Conservation (phyloP, 192 early-diverging fungal genomes). For the Thoreauomyces humboldtii region DNA sequence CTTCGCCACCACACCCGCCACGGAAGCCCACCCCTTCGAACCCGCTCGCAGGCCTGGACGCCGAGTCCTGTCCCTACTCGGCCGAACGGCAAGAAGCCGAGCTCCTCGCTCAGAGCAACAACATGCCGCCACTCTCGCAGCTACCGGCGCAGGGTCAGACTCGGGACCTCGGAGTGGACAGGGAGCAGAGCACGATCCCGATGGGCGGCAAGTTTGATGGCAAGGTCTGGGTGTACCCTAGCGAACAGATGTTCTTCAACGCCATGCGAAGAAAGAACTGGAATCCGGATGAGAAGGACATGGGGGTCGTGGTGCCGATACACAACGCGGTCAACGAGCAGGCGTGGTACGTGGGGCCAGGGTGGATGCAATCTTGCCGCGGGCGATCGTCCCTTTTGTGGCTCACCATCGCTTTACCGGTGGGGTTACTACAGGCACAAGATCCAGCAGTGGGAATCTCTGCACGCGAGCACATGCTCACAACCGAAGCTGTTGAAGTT, state of each 20-base stretch:
- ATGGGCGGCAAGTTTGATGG: slow-evolving; percentile 55
- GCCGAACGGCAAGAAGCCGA: slow-evolving; percentile 26
- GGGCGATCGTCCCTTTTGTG: too few species aligned
- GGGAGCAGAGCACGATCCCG: slow-evolving; percentile 78
- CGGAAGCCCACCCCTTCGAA: slow-evolving; percentile 3
- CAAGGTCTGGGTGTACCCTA: slow-evolving; percentile 83
- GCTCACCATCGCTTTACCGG: too few species aligned
- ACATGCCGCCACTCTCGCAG: slow-evolving; percentile 41
- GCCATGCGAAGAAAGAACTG: slow-evolving; percentile 93
- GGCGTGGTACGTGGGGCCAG: too few species aligned
- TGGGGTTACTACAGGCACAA: too few species aligned
- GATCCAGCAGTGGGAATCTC: slow-evolving; percentile 79
- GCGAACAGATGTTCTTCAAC: slow-evolving; percentile 91
- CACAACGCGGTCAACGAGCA: slow-evolving; percentile 93
- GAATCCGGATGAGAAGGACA: slow-evolving; percentile 76
- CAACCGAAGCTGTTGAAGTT: slow-evolving; percentile 71
- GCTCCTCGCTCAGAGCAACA: slow-evolving; percentile 28
- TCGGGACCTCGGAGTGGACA: slow-evolving; percentile 51
- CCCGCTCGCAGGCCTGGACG: slow-evolving; percentile 1
- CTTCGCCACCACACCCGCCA: too few species aligned
- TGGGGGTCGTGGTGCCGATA: slow-evolving; percentile 86
- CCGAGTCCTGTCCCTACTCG: slow-evolving; percentile 26
- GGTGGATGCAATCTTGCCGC: too few species aligned
- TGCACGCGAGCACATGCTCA: slow-evolving; percentile 46
- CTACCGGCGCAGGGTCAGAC: slow-evolving; percentile 26